Conservation (phyloP, 2,329 filamentous ascomycete species). For the Aspergillus fijiensis region DNA sequence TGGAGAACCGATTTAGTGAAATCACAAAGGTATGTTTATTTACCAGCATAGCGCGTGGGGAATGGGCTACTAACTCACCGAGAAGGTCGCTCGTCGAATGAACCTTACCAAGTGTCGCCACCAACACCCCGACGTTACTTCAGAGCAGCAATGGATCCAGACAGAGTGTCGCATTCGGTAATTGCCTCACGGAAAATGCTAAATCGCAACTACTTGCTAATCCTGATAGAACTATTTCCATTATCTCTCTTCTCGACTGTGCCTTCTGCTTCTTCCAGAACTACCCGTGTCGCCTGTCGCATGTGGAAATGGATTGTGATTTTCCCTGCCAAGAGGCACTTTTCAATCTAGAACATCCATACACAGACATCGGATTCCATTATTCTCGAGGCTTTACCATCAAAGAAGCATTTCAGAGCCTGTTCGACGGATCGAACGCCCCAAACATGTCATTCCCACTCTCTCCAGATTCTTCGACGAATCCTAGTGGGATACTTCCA, state of each 20-base stretch:
- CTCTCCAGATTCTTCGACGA: not conserved
- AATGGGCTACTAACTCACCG: not conserved
- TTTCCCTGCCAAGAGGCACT: conserved; percentile 44
- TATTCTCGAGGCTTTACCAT: conserved; percentile 38
- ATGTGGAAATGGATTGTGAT: conserved; percentile 45
- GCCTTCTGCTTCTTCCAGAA: conserved; percentile 49
- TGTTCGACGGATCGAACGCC: conserved; percentile 34
- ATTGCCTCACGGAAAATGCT: not conserved
- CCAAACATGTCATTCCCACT: conserved; percentile 12
- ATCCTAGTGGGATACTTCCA: conserved; percentile 16
- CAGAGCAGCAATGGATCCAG: conserved; percentile 45
- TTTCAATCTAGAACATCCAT: conserved; percentile 45
- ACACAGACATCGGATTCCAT: conserved; percentile 41
- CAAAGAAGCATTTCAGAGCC: conserved; percentile 39
- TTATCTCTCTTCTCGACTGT: conserved; percentile 45
- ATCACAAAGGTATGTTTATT: conserved; percentile 39
- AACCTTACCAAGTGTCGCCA: conserved; percentile 41
- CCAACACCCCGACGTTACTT: conserved; percentile 35
- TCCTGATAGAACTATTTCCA: conserved; percentile 36
- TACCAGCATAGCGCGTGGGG: not conserved
- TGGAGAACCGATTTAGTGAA: conserved; percentile 46
- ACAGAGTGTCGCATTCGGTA: conserved; percentile 47
- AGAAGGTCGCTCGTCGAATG: conserved; percentile 41
- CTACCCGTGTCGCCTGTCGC: conserved; percentile 43
- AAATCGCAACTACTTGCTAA: conserved; percentile 8